phyloP scores from a whole-genome alignment of 2,329 filamentous ascomycete genomes.

The Alternaria panax region DNA sequence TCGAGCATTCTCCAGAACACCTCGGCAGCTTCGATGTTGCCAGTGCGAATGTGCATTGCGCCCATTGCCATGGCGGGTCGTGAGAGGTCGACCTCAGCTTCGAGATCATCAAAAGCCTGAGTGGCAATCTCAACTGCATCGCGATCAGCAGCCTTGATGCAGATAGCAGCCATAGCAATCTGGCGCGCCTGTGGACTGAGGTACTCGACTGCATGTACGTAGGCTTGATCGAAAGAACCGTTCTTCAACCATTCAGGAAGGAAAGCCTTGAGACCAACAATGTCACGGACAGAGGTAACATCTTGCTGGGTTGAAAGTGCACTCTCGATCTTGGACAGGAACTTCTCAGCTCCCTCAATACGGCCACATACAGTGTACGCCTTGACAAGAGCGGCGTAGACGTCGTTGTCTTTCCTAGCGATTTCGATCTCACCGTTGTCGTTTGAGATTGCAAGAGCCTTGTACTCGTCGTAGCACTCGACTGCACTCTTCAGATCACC shows the following conservation, averaged over 20 bases:
- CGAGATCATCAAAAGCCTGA: slow-evolving; percentile 60
- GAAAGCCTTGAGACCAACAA: slow-evolving; percentile 76
- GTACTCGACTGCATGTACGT: slow-evolving; percentile 71
- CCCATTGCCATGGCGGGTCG: slow-evolving; percentile 79
- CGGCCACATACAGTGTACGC: slow-evolving; percentile 86
- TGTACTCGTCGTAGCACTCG: slow-evolving; percentile 96
- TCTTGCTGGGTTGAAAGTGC: slow-evolving; percentile 59
- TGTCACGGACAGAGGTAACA: slow-evolving; percentile 70
- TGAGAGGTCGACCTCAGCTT: slow-evolving; percentile 53
- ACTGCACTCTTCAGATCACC: slow-evolving; percentile 88
- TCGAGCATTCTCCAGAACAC: slow-evolving; percentile 80
- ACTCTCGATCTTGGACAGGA: slow-evolving; percentile 79
- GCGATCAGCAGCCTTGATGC: slow-evolving; percentile 79
- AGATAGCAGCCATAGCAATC: slow-evolving; percentile 74
- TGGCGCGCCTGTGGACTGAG: slow-evolving; percentile 67
- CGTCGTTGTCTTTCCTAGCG: slow-evolving; percentile 78
- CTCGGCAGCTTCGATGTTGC: slow-evolving; percentile 78
- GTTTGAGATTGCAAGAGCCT: slow-evolving; percentile 82
- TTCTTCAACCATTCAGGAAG: slow-evolving; percentile 78
- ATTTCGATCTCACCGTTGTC: slow-evolving; percentile 75
- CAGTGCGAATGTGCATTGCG: slow-evolving; percentile 83
- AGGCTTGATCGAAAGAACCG: slow-evolving; percentile 75
- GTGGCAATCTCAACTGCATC: slow-evolving; percentile 73
- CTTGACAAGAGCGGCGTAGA: slow-evolving; percentile 91
- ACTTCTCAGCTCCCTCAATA: slow-evolving; percentile 80